Percentiles rank a stretch among this genome's conserved stretches.
These are phyloP conservation scores for Gentiana dahurica DNA, from an alignment of 257 asterid genomes.

Conservation along the genomic window DNA sequence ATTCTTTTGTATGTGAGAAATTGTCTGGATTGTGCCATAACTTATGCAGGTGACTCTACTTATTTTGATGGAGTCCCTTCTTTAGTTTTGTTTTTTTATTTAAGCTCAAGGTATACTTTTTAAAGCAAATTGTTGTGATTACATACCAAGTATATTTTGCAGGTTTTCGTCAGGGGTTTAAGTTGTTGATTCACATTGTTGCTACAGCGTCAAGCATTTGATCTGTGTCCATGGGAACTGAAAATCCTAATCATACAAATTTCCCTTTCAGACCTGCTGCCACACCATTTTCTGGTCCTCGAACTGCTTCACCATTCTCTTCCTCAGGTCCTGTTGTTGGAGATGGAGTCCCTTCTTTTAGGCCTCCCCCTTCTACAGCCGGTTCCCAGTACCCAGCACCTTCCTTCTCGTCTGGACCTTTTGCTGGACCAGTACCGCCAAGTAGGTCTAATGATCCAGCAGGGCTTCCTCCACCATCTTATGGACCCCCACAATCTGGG, in stretches of 20 bases:
- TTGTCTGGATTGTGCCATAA: too few species aligned
- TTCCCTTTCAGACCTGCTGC: constrained; percentile 9
- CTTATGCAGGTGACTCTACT: too few species aligned
- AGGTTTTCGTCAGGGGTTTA: too few species aligned
- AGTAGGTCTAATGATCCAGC: constrained; percentile 37
- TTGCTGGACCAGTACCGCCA: constrained; percentile 29
- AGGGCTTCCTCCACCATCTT: constrained; percentile 46
- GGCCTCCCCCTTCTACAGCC: constrained; percentile 11
- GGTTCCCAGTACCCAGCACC: constrained; percentile 10
- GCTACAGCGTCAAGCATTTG: too few species aligned
- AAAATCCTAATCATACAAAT: constrained; percentile 14
- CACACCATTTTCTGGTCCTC: constrained; percentile 11
- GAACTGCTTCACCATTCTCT: constrained; percentile 14
- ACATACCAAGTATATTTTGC: too few species aligned
- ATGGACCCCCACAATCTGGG: constrained; percentile 51
- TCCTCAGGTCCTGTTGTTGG: constrained; percentile 16
- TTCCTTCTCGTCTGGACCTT: constrained; percentile 12
- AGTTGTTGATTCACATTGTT: too few species aligned
- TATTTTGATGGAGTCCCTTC: too few species aligned
- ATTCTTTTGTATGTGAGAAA: too few species aligned
- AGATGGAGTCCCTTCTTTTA: constrained; percentile 13
- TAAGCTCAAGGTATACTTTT: too few species aligned
- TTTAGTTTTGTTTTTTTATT: too few species aligned
- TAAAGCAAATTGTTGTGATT: too few species aligned
- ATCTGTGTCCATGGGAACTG: constrained; percentile 14